Percentiles rank a stretch among this genome's conserved stretches.
Evolutionary conservation across 2,329 filamentous ascomycete species (phyloP).

Genomic region (Hypoxylon rubiginosum): DNA sequence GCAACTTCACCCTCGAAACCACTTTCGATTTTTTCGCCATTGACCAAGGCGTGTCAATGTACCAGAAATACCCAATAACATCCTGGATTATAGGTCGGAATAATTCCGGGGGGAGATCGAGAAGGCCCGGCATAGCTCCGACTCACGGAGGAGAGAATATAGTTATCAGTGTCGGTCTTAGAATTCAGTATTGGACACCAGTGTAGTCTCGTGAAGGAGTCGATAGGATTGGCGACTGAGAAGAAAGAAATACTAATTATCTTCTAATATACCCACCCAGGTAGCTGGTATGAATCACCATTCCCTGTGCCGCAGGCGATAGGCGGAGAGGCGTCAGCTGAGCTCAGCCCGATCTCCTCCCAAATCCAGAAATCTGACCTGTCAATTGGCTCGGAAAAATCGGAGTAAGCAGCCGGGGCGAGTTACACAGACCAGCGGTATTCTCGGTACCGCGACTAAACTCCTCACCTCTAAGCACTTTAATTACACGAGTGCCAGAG

Average conservation of each 20-base stretch:
- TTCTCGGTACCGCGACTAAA: background rate
- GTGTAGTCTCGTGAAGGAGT: background rate
- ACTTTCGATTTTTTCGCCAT: background rate
- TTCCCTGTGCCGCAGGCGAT: background rate
- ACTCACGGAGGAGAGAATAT: background rate
- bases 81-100: conserved; percentile 10
- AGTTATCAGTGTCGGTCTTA: background rate
- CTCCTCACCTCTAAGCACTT: background rate
- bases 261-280: background rate
- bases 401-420: background rate
- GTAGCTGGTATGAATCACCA: no score
- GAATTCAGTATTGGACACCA: background rate
- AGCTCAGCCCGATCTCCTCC: background rate
- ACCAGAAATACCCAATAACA: background rate
- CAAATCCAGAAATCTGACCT: background rate
- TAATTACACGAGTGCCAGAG: background rate
- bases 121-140: conserved; percentile 3
- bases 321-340: no score
- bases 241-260: background rate
- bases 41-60: background rate
- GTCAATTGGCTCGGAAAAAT: background rate
- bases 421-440: background rate
- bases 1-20: background rate
- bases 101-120: conserved; percentile 11
- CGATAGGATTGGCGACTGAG: background rate